Evolutionary conservation across 2,329 filamentous ascomycete species (phyloP), one percentile per base, ranked within the genome.

Genomic region (Sporothrix protearum): DNA sequence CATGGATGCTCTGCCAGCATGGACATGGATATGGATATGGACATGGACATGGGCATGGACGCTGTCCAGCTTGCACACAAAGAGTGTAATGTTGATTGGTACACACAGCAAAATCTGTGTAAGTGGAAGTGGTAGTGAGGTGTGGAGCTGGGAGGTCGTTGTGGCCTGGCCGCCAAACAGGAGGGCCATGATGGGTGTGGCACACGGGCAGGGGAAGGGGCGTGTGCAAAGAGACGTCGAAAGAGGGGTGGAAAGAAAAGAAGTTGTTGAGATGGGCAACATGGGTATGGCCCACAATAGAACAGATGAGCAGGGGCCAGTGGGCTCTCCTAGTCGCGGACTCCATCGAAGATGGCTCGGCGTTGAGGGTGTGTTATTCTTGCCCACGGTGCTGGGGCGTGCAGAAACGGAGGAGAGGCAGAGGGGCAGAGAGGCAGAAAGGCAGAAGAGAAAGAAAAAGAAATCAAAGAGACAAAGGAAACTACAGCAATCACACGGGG

Each of bases 71-170:
- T n/a, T 45, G 63, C 22, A 39, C n/a, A 49, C 42, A 71, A 36
- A 45, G 42, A 51, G 63, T 51, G 28, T 30, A 19, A 19, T 39
- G 69, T 49, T 8, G 63, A 28, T 19, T 53, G 30, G 30, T 64
- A 39, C 36, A 49, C 45, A 14, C 45, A 42, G 66, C 66, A 55
- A 51, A 25, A 69, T 66, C 30, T 36, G 71, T 71, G 71, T 71
- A 69, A 71, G 71, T 71, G 55, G 47, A 59, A 59, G n/a, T 51
- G 66, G 45, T n/a, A n/a, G n/a, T n/a, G n/a, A n/a, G n/a, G n/a
- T 47, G 36, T 49, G 64, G 19, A 33, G 14, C 36, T 28, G 36
- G 36, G 59, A 45, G 57, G 57, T 59, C 10, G 57, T 45, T 45
- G 36, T 45, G 59, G 59, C 59, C 57, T 63, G 57, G 55, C 57